Conservation (phyloP, 148 eudicot species). For the Fallopia convolvulus region DNA sequence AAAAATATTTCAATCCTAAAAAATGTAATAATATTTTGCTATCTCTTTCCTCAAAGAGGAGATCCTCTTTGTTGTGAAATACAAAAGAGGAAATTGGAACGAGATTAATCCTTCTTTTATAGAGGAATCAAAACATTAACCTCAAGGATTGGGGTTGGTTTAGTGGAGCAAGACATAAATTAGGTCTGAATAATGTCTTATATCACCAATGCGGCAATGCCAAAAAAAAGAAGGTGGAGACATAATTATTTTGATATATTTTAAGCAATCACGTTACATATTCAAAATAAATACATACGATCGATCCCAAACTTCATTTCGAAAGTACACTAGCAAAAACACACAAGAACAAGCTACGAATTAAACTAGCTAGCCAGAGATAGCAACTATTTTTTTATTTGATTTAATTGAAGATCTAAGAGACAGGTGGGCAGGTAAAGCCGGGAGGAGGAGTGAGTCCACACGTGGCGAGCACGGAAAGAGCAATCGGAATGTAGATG, state of each 20-base stretch:
- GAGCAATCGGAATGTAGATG: slow-evolving; percentile 62
- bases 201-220: too few species aligned
- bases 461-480: slow-evolving; percentile 64
- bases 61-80: too few species aligned
- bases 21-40: too few species aligned
- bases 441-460: slow-evolving; percentile 59
- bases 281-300: neutral
- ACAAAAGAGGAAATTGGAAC: too few species aligned
- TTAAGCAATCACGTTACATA: neutral
- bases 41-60: too few species aligned
- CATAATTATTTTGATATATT: neutral
- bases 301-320: neutral
- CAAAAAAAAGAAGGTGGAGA: neutral
- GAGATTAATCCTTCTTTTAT: too few species aligned
- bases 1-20: too few species aligned
- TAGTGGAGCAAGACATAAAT: too few species aligned
- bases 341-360: neutral
- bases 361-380: neutral
- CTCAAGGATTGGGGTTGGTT: too few species aligned
- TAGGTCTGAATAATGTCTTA: too few species aligned
- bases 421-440: slow-evolving; percentile 39
- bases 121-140: too few species aligned
- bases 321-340: neutral
- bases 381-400: neutral
- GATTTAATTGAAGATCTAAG: neutral